Conservation (phyloP, 371 early-diverging fungal genomes). For the Mucor piriformis region DNA sequence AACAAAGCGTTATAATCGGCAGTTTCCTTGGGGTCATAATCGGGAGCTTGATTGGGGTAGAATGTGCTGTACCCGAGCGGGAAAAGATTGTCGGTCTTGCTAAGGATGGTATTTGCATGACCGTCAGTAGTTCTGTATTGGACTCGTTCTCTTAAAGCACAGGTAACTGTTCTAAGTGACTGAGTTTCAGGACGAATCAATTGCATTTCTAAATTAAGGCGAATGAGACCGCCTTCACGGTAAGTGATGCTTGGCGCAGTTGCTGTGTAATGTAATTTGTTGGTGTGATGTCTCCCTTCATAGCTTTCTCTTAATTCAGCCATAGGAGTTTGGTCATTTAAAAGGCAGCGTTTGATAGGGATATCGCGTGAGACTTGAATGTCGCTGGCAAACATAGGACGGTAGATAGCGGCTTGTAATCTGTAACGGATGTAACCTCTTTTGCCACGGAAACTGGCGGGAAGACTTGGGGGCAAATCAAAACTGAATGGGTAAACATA, state of each 20-base stretch:
- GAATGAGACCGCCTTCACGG: constrained; percentile 52
- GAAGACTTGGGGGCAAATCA: constrained; percentile 45
- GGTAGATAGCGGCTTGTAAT: constrained; percentile 37
- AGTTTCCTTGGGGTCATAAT: constrained; percentile 29
- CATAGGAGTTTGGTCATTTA: constrained; percentile 30
- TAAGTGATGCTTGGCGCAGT: constrained; percentile 47
- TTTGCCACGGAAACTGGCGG: constrained; percentile 48
- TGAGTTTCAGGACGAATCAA: constrained; percentile 37
- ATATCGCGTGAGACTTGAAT: constrained; percentile 39
- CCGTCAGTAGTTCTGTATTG: constrained; percentile 45
- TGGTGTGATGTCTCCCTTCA: constrained; percentile 32
- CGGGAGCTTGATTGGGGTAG: constrained; percentile 27
- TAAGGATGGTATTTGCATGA: constrained; percentile 21
- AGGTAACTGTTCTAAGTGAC: constrained; percentile 42
- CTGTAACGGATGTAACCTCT: constrained; percentile 49
- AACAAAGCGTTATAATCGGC: constrained; percentile 36
- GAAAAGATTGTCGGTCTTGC: constrained; percentile 31
- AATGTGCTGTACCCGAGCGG: constrained; percentile 37
- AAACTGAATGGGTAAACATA: constrained; percentile 44
- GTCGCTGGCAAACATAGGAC: constrained; percentile 45
- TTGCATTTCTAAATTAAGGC: constrained; percentile 39
- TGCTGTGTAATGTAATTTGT: constrained; percentile 40
- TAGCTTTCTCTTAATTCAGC: constrained; percentile 30
- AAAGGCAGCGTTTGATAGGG: constrained; percentile 40
- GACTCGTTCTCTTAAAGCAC: constrained; percentile 46